A percentile compares a stretch with the other conserved stretches of the same genome.
Conservation (phyloP, 441 rosid genomes). For the Rhodomyrtus psidioides region DNA sequence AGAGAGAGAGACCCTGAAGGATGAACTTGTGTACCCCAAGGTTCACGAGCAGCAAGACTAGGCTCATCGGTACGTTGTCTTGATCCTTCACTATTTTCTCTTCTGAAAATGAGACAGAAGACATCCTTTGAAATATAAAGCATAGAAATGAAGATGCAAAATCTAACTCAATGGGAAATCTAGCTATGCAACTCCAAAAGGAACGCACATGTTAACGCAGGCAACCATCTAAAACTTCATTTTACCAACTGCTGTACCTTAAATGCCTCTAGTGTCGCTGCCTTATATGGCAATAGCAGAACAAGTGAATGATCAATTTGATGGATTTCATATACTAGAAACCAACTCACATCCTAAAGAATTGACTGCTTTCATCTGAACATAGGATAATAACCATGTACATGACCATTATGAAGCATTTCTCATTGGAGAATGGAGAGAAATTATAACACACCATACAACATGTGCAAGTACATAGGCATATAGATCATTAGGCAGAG, state of each 20-base stretch:
- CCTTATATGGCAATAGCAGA: not conserved
- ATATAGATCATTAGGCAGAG: not conserved
- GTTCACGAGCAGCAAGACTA: slow-evolving; percentile 17
- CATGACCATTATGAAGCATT: not conserved
- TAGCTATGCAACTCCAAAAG: not conserved
- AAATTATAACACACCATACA: not conserved
- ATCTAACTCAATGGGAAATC: not conserved
- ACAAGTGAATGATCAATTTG: not conserved
- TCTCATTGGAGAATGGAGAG: not conserved
- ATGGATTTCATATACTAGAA: not conserved
- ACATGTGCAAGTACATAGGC: not conserved
- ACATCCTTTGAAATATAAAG: not conserved
- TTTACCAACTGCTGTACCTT: not conserved
- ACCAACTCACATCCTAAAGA: not conserved
- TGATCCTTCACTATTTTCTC: slow-evolving; percentile 27
- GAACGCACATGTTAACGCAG: not conserved
- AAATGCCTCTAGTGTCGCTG: not conserved
- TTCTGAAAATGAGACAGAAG: slow-evolving; percentile 24
- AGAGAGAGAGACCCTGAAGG: slow-evolving; percentile 49
- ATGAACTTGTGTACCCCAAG: slow-evolving; percentile 34
- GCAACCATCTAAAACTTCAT: not conserved
- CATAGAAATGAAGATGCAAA: not conserved
- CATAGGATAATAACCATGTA: not conserved
- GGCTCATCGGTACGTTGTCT: slow-evolving; percentile 14
- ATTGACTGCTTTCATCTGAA: not conserved